These are phyloP conservation scores for Huntiella omanensis DNA, from an alignment of 2,329 filamentous ascomycete genomes.

Conservation along the genomic window DNA sequence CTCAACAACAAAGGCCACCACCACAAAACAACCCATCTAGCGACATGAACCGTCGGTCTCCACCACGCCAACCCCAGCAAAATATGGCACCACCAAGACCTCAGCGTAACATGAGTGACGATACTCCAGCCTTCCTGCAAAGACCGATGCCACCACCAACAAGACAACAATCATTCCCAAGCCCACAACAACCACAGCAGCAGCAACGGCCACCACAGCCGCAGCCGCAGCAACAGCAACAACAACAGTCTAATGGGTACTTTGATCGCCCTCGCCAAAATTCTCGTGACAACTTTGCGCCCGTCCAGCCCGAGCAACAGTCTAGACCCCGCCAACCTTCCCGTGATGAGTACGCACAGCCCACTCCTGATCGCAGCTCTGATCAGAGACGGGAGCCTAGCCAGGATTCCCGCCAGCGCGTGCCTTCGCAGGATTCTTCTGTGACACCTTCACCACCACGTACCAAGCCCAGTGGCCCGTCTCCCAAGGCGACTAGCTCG, in stretches of 20 bases:
- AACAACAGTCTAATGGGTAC: neutral
- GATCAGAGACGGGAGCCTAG: neutral
- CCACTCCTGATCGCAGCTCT: neutral
- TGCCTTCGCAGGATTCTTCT: constrained; percentile 2
- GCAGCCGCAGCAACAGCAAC: neutral
- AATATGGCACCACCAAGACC: constrained; percentile 1
- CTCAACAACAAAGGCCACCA: neutral
- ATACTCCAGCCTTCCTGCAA: neutral
- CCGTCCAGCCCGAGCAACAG: constrained; percentile 3
- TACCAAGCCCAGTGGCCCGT: constrained; percentile 4
- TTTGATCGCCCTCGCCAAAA: neutral
- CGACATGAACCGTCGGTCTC: neutral
- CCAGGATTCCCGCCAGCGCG: neutral
- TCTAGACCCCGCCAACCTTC: constrained; percentile 2
- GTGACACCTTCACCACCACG: constrained; percentile 9
- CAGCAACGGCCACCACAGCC: neutral
- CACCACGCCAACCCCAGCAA: constrained; percentile 4
- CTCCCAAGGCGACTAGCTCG: constrained; percentile 18
- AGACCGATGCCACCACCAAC: neutral
- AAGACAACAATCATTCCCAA: too few species aligned
- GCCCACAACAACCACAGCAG: neutral
- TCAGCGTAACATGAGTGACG: neutral
- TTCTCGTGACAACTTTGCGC: constrained; percentile 3
- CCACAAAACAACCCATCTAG: neutral
- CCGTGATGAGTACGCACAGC: constrained; percentile 2